A percentile compares a stretch with the other conserved stretches of the same genome.
These are phyloP conservation scores for Blepharisma undulans DNA, from an alignment of 169 alveolate species.

Conservation along the genomic window DNA sequence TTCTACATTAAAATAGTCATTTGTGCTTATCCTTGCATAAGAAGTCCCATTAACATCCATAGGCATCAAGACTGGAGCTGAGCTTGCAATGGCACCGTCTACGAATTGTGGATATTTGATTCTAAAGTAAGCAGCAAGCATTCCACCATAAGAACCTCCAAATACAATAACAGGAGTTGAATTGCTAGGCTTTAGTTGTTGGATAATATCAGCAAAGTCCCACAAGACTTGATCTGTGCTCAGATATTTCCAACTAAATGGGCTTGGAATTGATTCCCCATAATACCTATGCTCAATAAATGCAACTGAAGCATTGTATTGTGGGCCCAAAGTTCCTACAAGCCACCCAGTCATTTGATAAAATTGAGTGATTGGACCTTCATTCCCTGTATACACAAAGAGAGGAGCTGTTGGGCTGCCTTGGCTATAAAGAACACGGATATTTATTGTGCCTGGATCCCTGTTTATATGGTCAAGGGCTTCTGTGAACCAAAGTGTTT, in stretches of 20 bases:
- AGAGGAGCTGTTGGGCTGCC: slow-evolving; percentile 25
- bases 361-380: slow-evolving; percentile 19
- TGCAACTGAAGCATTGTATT: slow-evolving; percentile 17
- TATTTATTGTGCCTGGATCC: not conserved
- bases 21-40: not conserved
- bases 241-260: not conserved
- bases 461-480: slow-evolving; percentile 21
- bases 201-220: slow-evolving; percentile 26
- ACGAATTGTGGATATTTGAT: slow-evolving; percentile 67
- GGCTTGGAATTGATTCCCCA: slow-evolving; percentile 9
- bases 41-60: not conserved
- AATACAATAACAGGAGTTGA: slow-evolving; percentile 53
- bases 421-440: not conserved
- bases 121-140: slow-evolving; percentile 78
- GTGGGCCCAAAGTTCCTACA: not conserved
- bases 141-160: slow-evolving; percentile 83
- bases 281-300: slow-evolving; percentile 38
- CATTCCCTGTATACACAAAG: slow-evolving; percentile 34
- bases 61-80: slow-evolving; percentile 46
- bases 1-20: not conserved
- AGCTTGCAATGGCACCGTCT: slow-evolving; percentile 70
- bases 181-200: not conserved
- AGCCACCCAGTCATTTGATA: slow-evolving; percentile 27
- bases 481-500: not conserved
- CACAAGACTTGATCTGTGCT: slow-evolving; percentile 2